Percentiles rank a stretch among this genome's conserved stretches.
Conservation (phyloP, 345 rosid genomes). For the Conringia planisiliqua region DNA sequence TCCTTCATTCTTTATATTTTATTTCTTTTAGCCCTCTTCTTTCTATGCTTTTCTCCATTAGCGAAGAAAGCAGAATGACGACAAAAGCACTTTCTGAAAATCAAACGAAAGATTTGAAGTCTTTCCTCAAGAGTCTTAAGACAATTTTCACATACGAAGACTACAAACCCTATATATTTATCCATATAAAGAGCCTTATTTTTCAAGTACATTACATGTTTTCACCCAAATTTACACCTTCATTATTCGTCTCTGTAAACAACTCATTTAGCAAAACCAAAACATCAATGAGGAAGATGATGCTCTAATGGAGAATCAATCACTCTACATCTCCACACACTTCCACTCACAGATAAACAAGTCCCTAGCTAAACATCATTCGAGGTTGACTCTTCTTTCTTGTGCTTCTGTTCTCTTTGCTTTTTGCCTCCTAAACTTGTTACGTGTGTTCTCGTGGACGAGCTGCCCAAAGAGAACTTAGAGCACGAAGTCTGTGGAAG, state of each 20-base stretch:
- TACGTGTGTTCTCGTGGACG: conserved; percentile 61
- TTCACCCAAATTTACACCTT: conserved; percentile 30
- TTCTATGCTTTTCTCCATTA: neutral
- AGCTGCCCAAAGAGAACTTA: conserved; percentile 90
- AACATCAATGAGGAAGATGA: conserved; percentile 22
- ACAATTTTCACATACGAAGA: neutral
- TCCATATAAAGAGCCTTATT: conserved; percentile 19
- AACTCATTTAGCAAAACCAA: neutral
- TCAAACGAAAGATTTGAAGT: neutral
- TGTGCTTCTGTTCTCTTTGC: conserved; percentile 8
- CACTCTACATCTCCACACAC: conserved; percentile 8
- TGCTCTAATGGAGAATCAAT: conserved; percentile 17
- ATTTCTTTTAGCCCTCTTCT: neutral
- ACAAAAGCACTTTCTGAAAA: too few relatives aligned
- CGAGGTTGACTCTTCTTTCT: neutral
- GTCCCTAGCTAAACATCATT: conserved; percentile 12
- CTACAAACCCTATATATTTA: neutral
- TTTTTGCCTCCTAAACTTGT: conserved; percentile 9
- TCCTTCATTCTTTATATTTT: too few relatives aligned
- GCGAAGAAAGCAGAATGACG: neutral
- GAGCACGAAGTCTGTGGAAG: conserved; percentile 83
- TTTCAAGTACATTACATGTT: neutral
- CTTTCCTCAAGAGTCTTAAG: neutral
- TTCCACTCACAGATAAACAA: conserved; percentile 4
- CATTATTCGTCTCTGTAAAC: neutral